A percentile compares a stretch with the other conserved stretches of the same genome.
phyloP scores from a whole-genome alignment of 805 yeast species.

The Ogataea philodendri region DNA sequence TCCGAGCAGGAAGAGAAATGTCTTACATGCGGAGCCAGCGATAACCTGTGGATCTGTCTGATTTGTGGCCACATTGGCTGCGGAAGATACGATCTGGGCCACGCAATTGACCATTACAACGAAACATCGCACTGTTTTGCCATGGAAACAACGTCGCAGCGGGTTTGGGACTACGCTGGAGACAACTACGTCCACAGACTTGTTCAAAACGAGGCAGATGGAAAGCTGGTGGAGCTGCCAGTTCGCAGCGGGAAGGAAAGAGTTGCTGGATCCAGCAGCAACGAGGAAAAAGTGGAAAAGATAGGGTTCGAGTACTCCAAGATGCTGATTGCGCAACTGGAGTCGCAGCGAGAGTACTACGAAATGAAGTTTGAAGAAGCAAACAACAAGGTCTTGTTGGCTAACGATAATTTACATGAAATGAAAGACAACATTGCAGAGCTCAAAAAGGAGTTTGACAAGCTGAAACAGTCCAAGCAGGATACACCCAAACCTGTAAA shows the following conservation, averaged over 20 bases:
- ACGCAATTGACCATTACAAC: conserved; percentile 79
- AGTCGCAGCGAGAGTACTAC: conserved; percentile 81
- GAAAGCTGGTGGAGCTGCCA: conserved; percentile 80
- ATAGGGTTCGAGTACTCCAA: conserved; percentile 78
- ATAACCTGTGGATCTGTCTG: conserved; percentile 83
- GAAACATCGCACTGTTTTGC: conserved; percentile 83
- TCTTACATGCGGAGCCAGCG: conserved; percentile 52
- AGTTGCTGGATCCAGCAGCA: conserved; percentile 12
- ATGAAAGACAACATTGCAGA: conserved; percentile 28
- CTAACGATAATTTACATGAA: conserved; percentile 27
- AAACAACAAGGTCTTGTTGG: conserved; percentile 17
- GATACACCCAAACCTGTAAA: conserved; percentile 23
- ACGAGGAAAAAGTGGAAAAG: conserved; percentile 48
- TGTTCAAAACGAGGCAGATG: conserved; percentile 82
- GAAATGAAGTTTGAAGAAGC: conserved; percentile 49
- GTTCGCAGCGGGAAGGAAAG: conserved; percentile 28
- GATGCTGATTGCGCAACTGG: conserved; percentile 73
- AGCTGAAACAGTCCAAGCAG: conserved; percentile 9
- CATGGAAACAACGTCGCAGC: conserved; percentile 78
- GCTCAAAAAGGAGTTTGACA: conserved; percentile 12
- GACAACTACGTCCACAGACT: conserved; percentile 87
- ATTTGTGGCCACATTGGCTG: conserved; percentile 93
- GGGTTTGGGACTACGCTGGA: conserved; percentile 95
- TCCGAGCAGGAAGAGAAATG: conserved; percentile 43
- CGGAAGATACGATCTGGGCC: conserved; percentile 81